Evolutionary conservation across 257 asterid species (phyloP), one percentile per base, ranked within the genome.

Genomic region (Solanum virginianum): DNA sequence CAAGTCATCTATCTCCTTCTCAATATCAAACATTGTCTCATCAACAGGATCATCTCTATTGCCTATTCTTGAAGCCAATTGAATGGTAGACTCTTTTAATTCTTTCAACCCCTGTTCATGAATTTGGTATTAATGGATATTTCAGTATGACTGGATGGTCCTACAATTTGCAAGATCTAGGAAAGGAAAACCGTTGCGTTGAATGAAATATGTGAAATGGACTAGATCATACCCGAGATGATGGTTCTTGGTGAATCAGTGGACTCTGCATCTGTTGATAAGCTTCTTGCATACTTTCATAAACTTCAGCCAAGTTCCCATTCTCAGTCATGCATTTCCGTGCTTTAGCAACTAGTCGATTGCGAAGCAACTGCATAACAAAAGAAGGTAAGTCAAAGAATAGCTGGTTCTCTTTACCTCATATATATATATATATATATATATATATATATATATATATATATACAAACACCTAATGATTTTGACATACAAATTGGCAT

Each of bases 1-100:
- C 82, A 85, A 85, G 22, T 85, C 88, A 81, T 85, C 88, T 51
- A 85, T 85, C 43, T 85, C 85, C 87, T 85, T 85, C 55, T 81
- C 82, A 68, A 85, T 60, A 80, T 81, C 88, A 41, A 85, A 85
- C 36, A 80, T 69, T 0, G 55, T 81, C 75, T 85, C 88, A 69
- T 85, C 88, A 63, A 81, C 59, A 24, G 88, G 88, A 10, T 72
- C 88, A 81, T 70, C 80, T 57, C 10, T 60, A 41, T 43, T 62
- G 54, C 84, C 87, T 15, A 62, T 36, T 24, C 71, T 81, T 20
- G 88, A 54, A n/a, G 85, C 85, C 45, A 65, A 22, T 70, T 66
- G 82, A 69, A 80, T 29, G 26, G 82, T 85, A 45, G 88, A 81
- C 32, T 69, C 88, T 85, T 85, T 85, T 29, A 85, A 24, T 39